Evolutionary conservation across 345 rosid species (phyloP).

Genomic region (Lenwebbia sp.): DNA sequence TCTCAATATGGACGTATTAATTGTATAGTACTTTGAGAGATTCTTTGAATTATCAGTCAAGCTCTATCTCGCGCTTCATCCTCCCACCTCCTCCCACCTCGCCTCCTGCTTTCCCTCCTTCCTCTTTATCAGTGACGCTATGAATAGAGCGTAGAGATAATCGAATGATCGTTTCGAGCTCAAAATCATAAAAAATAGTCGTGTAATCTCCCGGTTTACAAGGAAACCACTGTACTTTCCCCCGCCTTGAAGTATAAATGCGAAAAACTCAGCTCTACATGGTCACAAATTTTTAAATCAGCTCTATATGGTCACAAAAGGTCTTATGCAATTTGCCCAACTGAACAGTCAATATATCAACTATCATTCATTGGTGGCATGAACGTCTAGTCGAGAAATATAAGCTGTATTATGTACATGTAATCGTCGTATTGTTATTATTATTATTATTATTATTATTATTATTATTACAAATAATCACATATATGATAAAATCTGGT

Average conservation of each 20-base stretch:
- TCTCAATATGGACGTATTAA: neutral
- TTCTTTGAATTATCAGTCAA: neutral
- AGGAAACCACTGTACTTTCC: neutral
- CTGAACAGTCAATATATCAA: too few species aligned
- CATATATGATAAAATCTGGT: too few species aligned
- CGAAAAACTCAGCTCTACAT: neutral
- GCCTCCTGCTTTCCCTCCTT: neutral
- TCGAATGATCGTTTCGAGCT: neutral
- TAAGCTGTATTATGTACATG: neutral
- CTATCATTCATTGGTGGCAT: neutral
- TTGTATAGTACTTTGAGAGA: neutral
- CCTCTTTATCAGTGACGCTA: neutral
- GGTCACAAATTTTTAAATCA: too few species aligned
- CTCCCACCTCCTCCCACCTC: too few species aligned
- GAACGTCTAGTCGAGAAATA: neutral
- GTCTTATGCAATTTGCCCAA: too few species aligned
- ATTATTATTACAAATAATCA: accelerated
- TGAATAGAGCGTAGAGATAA: neutral
- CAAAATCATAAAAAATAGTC: neutral
- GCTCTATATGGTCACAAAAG: too few species aligned
- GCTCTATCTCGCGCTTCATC: neutral
- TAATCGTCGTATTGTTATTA: neutral
- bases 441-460: too few species aligned
- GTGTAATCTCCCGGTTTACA: neutral
- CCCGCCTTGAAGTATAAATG: neutral